Evolutionary conservation across 1,139 yeast genomes (phyloP).

Genomic region (Magnusiomyces magnusii): DNA sequence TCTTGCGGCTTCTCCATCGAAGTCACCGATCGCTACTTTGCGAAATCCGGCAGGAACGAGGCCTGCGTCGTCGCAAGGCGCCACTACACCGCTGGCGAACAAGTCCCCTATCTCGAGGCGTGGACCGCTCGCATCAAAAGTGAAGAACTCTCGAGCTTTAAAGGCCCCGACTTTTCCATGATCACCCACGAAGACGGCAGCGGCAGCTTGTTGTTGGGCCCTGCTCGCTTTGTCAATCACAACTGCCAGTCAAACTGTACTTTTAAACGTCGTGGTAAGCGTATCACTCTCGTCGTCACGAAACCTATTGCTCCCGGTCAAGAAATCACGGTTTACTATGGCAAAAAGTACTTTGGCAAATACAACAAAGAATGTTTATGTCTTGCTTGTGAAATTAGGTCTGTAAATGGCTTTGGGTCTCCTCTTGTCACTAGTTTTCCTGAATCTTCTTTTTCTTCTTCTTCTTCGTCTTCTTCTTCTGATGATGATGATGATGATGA

Average conservation of each 20-base stretch:
- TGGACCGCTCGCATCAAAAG: slow-evolving; percentile 34
- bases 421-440: slow-evolving; percentile 3
- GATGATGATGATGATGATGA: slow-evolving; percentile 1
- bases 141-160: slow-evolving; percentile 31
- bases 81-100: slow-evolving; percentile 31
- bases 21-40: slow-evolving; percentile 38
- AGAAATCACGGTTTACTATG: slow-evolving; percentile 41
- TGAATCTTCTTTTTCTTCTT: no score
- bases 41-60: slow-evolving; percentile 23
- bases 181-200: slow-evolving; percentile 33
- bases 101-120: slow-evolving; percentile 35
- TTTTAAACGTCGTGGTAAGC: slow-evolving; percentile 30
- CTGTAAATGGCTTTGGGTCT: slow-evolving; percentile 15
- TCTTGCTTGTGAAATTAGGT: slow-evolving; percentile 37
- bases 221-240: slow-evolving; percentile 43
- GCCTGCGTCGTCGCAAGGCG: slow-evolving; percentile 38
- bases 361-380: slow-evolving; percentile 40
- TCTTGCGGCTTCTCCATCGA: slow-evolving; percentile 39
- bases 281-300: slow-evolving; percentile 33
- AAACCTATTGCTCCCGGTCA: slow-evolving; percentile 38
- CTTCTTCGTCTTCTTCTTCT: no score
- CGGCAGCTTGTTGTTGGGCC: slow-evolving; percentile 42
- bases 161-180: slow-evolving; percentile 39
- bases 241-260: slow-evolving; percentile 40
- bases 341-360: slow-evolving; percentile 39